Evolutionary conservation across 805 yeast genomes (phyloP), one percentile per base, ranked within the genome.

Genomic region (Wickerhamomyces strasburgensis): DNA sequence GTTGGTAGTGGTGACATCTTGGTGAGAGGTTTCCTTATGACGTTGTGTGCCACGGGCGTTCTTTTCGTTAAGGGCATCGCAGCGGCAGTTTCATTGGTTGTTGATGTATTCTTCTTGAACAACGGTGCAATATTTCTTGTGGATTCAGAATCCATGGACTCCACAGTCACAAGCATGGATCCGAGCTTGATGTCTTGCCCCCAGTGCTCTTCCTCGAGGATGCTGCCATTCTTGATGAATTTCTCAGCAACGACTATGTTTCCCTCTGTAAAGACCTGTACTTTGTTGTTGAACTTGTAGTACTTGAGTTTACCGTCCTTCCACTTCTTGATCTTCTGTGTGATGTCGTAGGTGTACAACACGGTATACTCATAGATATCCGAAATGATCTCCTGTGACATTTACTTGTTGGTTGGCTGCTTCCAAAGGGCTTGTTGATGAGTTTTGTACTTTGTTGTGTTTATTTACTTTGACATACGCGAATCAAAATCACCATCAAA

Each of bases 241-340:
- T 33, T 23, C 17, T 45, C 39, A 0, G 52, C 34, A 1, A 52
- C 39, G 10, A 50, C 26, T 9, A 46, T 27, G 8, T 43, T 43
- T 15, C 37, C 46, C 10, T 42, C 44, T 3, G 37, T 43, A 19
- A 38, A 40, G 3, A 54, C 38, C 29, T 45, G 48, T 4, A 44
- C 35, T 42, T 51, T 51, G 26, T 42, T 38, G 35, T 54, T 54
- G 40, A 46, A 34, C 29, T 37, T 46, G 40, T 34, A 52, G 40
- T 34, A 46, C 18, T 39, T 42, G 9, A 50, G 37, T 30, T 26
- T 39, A 7, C 58, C 58, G 19, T 54, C 58, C 14, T 35, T 29
- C 56, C 57, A 54, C 14, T 37, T 28, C 41, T 51, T 51, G 14
- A 42, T 27, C 42, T 46, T 47, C 35, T 54, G 54, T 0, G 34